A percentile compares a stretch with the other conserved stretches of the same genome.
These are phyloP conservation scores for Fusarium sp. DNA, from an alignment of 2,329 filamentous ascomycete species.

Conservation along the genomic window DNA sequence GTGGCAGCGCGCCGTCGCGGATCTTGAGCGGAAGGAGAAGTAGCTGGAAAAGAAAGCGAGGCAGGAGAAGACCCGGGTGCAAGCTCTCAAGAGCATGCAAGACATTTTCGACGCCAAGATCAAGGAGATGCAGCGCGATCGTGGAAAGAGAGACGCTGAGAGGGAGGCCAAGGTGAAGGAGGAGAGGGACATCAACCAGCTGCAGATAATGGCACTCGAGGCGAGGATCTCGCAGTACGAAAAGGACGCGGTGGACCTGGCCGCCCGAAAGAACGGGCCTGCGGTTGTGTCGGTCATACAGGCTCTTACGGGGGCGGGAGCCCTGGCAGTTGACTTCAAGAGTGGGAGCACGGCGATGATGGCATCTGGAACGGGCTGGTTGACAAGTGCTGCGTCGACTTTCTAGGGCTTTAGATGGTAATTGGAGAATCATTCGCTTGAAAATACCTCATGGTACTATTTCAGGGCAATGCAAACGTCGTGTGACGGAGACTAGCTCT, in stretches of 20 bases:
- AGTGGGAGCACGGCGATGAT: background rate
- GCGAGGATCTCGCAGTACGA: background rate
- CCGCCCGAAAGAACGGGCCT: background rate
- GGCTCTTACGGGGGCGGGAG: background rate
- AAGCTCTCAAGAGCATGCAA: background rate
- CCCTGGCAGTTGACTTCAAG: background rate
- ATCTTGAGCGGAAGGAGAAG: background rate
- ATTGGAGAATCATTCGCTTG: background rate
- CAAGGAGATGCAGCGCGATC: background rate
- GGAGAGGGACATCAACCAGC: background rate
- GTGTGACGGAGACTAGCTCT: background rate
- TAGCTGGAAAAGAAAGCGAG: background rate
- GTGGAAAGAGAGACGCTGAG: background rate
- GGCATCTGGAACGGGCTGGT: background rate
- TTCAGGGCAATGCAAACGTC: background rate
- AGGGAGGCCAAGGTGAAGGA: background rate
- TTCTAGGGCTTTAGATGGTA: background rate
- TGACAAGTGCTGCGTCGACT: background rate
- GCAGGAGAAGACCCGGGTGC: background rate
- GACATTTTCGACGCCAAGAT: background rate
- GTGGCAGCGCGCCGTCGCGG: background rate
- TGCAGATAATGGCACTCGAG: background rate
- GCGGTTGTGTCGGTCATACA: background rate
- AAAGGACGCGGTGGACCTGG: background rate
- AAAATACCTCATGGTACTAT: background rate